Evolutionary conservation across 2,329 filamentous ascomycete species (phyloP).

Genomic region (Purpureocillium takamizusanense): DNA sequence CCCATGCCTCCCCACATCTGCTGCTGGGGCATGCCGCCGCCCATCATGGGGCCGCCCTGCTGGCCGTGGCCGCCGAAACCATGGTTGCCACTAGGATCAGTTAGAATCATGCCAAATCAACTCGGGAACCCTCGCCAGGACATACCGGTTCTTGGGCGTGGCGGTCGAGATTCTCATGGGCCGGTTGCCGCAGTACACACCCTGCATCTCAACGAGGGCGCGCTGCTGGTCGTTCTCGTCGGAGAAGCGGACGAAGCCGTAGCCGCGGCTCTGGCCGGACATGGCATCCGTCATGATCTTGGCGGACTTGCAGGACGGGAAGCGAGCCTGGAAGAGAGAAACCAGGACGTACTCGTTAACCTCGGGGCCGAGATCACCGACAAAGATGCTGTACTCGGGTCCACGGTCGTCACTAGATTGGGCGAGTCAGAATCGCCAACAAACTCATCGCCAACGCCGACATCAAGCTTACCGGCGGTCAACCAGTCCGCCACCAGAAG

Average conservation of each 20-base stretch:
- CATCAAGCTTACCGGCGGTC: slow-evolving; percentile 65
- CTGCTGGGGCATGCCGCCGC: slow-evolving; percentile 34
- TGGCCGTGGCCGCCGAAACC: slow-evolving; percentile 29
- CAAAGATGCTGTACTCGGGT: slow-evolving; percentile 95
- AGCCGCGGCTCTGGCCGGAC: slow-evolving; percentile 93
- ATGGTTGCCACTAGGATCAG: slow-evolving; percentile 23
- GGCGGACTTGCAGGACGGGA: slow-evolving; percentile 95
- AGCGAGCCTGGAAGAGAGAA: slow-evolving; percentile 92
- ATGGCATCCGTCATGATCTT: slow-evolving; percentile 99
- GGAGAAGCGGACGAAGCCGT: slow-evolving; percentile 95
- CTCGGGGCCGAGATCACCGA: slow-evolving; percentile 93
- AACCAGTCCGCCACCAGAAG: slow-evolving; percentile 87
- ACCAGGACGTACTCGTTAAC: slow-evolving; percentile 98
- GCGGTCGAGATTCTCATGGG: slow-evolving; percentile 98
- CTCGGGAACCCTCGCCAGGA: background rate
- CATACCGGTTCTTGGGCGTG: slow-evolving; percentile 82
- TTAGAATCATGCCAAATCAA: slow-evolving; percentile 3
- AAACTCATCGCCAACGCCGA: fast-evolving
- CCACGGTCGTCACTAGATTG: slow-evolving; percentile 74
- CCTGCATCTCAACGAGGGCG: slow-evolving; percentile 95
- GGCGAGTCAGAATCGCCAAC: background rate
- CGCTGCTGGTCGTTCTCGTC: slow-evolving; percentile 95
- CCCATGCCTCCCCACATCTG: slow-evolving; percentile 31
- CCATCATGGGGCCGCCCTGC: slow-evolving; percentile 36
- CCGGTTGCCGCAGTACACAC: slow-evolving; percentile 96